phyloP scores from a whole-genome alignment of 768 basidiomycete genomes.

The Kwoniella botswanensis region DNA sequence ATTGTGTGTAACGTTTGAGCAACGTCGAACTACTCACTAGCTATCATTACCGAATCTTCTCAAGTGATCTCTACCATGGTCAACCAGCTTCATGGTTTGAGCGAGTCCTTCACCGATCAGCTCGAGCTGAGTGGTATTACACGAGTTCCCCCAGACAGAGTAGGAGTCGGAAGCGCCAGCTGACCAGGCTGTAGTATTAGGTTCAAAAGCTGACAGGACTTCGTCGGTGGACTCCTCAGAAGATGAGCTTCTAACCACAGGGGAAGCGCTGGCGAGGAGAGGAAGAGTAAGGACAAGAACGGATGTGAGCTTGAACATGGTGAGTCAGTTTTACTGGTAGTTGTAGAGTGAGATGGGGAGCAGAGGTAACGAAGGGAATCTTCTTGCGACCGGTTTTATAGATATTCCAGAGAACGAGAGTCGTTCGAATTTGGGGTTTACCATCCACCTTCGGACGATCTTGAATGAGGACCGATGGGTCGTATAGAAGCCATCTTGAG shows the following conservation, averaged over 20 bases:
- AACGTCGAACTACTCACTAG: conserved; percentile 10
- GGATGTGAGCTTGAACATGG: conserved; percentile 7
- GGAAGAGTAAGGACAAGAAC: background rate
- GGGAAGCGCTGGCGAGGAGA: conserved; percentile 3
- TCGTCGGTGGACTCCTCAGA: conserved; percentile 5
- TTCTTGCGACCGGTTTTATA: background rate
- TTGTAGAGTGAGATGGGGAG: background rate
- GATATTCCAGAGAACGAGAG: too few species aligned
- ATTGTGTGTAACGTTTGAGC: too few species aligned
- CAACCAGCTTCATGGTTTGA: conserved; percentile 22
- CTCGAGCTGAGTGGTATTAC: conserved; percentile 26
- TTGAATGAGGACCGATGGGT: too few species aligned
- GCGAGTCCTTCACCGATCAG: conserved; percentile 32
- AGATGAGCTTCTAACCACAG: background rate
- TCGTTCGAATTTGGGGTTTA: too few species aligned
- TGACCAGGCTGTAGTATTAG: conserved; percentile 13
- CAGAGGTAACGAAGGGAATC: background rate
- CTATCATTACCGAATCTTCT: conserved; percentile 32
- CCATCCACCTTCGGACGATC: too few species aligned
- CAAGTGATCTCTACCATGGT: conserved; percentile 29
- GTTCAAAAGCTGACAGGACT: background rate
- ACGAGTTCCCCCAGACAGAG: conserved; percentile 19
- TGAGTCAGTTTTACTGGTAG: background rate
- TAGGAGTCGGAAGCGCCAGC: conserved; percentile 8
- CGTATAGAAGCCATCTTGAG: too few species aligned